Evolutionary conservation across 2,329 filamentous ascomycete species (phyloP).

Genomic region (Colletotrichum endophyticum): DNA sequence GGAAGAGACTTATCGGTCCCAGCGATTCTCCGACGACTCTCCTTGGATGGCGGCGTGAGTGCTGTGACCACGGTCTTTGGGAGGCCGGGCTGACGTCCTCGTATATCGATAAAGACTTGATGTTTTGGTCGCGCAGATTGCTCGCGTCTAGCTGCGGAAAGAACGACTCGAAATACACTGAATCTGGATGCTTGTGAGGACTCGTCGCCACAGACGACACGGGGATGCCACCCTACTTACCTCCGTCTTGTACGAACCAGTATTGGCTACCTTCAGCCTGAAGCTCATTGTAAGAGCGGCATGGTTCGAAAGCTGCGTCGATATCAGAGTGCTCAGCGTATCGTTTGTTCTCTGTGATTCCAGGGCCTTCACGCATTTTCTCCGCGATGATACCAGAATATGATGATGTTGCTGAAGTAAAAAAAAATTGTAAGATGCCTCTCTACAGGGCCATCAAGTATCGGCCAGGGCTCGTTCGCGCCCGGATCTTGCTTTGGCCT

Average conservation of each 20-base stretch:
- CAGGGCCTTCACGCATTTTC: background rate
- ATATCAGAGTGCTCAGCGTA: background rate
- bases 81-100: background rate
- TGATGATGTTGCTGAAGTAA: background rate
- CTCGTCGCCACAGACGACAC: background rate
- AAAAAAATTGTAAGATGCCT: background rate
- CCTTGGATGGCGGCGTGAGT: background rate
- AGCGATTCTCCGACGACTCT: background rate
- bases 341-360: background rate
- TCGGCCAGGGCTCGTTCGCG: background rate
- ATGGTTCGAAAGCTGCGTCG: background rate
- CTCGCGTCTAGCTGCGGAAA: background rate
- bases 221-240: background rate
- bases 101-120: background rate
- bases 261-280: background rate
- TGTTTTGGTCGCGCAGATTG: background rate
- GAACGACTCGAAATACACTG: background rate
- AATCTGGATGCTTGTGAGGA: background rate
- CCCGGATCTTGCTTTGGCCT: background rate
- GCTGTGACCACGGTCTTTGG: background rate
- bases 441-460: background rate
- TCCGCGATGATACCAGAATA: background rate
- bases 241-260: background rate
- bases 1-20: background rate
- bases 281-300: background rate